Base-by-base conservation (phyloP, 192 early-diverging fungal species). In the Geranomyces variabilis region DNA sequence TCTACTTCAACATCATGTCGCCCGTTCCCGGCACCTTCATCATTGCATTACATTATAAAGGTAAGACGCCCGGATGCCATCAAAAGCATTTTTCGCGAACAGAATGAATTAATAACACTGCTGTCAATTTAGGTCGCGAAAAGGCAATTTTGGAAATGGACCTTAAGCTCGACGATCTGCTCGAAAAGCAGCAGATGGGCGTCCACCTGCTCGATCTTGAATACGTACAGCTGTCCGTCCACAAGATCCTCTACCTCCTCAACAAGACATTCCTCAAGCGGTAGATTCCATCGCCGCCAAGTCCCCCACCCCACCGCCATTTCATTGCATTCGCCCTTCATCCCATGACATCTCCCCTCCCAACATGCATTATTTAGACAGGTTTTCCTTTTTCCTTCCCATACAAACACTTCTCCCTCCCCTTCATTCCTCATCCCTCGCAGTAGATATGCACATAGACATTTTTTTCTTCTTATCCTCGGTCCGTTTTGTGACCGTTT, bases 111-210 rank as follows among this genome's bases (percentile, higher is more conserved):
- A 13, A 77, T 69, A 43, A 10, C 26, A 21, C 3, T 19, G 19
- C 28, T 19, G 22, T 22, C 12, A 24, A 36, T 67, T 57, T 31
- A 82, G 81, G 94, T 30, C 86, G 95, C 31, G 94, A 96, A 46
- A 92, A 93, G 63, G 88, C 95, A 0, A 95, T 97, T 41, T 74
- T 97, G 67, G 94, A 95, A 79, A 97, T 97, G 94, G 94, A 97
- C 76, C 84, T 97, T 69, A 91, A 95, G 64, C 79, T 97, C 51
- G 73, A 80, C 62, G 77, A 84, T 46, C 71, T 88, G 70, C 76
- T 83, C 22, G 61, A 76, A 61, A 90, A 93, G 87, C 94, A 97
- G 88, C 93, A 95, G 80, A 87, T 92, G 73, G 93, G 93, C 36
- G 89, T 94, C 9, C 80, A 92, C 60, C 77, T 92, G 24, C 77